Percentiles rank a stretch among this genome's conserved stretches.
Evolutionary conservation across 257 asterid species (phyloP).

Genomic region (Solanum sparsipilum): DNA sequence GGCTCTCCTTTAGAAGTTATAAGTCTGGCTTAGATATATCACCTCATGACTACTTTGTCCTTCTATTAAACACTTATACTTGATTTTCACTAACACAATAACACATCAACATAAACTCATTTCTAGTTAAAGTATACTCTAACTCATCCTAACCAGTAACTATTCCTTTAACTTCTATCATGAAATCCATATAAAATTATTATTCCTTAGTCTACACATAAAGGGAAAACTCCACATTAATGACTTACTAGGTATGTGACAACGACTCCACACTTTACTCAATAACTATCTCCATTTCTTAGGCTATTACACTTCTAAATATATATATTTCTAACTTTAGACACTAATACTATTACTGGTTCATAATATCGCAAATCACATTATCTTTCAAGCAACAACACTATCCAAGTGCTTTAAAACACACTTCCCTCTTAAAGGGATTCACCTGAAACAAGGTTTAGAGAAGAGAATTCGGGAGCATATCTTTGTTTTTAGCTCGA

Average conservation of each 20-base stretch:
- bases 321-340: background rate
- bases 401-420: background rate
- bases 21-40: background rate
- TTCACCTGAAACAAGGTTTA: background rate
- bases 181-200: no score
- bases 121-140: no score
- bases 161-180: background rate
- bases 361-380: background rate
- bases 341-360: background rate
- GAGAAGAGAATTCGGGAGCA: background rate
- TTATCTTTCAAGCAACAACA: background rate
- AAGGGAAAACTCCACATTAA: background rate
- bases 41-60: background rate
- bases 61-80: no score
- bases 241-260: background rate
- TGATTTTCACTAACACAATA: background rate
- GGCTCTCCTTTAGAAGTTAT: background rate
- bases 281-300: background rate
- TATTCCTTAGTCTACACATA: background rate
- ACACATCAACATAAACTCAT: background rate
- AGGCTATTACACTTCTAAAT: background rate
- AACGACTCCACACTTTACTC: background rate
- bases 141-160: background rate
- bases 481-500: background rate
- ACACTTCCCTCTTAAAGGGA: background rate